Evolutionary conservation across 495 filamentous ascomycete species (phyloP).

Genomic region (Trichoderma reesei): DNA sequence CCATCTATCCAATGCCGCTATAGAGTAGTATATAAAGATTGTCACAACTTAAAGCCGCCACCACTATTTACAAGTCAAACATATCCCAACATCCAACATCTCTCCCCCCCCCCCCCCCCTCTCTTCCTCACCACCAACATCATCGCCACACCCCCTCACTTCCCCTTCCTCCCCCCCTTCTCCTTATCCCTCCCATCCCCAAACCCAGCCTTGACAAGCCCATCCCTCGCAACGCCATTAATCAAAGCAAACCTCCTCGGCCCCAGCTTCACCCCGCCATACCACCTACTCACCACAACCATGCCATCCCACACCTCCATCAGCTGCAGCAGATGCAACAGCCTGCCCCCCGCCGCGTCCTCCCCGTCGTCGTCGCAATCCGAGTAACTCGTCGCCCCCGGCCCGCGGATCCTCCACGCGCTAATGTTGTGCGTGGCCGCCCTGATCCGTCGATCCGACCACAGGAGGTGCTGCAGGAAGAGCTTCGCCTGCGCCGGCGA

Average conservation of each 20-base stretch:
- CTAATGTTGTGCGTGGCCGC: slow-evolving; percentile 86
- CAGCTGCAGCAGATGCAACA: slow-evolving; percentile 83
- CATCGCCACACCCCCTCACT: slow-evolving; percentile 12
- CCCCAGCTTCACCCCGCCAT: slow-evolving; percentile 79
- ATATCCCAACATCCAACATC: too few relatives aligned
- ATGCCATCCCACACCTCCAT: slow-evolving; percentile 91
- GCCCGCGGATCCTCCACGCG: slow-evolving; percentile 49
- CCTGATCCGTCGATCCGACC: slow-evolving; percentile 70
- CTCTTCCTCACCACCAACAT: too few relatives aligned
- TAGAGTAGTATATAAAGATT: too few relatives aligned
- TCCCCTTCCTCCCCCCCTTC: slow-evolving; percentile 43
- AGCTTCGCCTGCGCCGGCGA: slow-evolving; percentile 57
- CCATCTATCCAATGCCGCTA: too few relatives aligned
- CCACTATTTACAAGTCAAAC: too few relatives aligned
- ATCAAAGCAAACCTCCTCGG: slow-evolving; percentile 86
- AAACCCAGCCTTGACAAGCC: slow-evolving; percentile 69
- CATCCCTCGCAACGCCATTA: slow-evolving; percentile 75
- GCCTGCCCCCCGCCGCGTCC: slow-evolving; percentile 77
- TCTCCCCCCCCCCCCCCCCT: too few relatives aligned
- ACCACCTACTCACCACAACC: slow-evolving; percentile 94
- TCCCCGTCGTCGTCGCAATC: slow-evolving; percentile 97
- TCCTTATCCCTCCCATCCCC: slow-evolving; percentile 41
- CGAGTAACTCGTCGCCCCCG: slow-evolving; percentile 47
- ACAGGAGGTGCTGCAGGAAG: slow-evolving; percentile 61
- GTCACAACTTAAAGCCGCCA: too few relatives aligned